A percentile compares a stretch with the other conserved stretches of the same genome.
These are phyloP conservation scores for Fraxinus xanthoxyloides DNA, from an alignment of 305 asterid species.

Conservation along the genomic window DNA sequence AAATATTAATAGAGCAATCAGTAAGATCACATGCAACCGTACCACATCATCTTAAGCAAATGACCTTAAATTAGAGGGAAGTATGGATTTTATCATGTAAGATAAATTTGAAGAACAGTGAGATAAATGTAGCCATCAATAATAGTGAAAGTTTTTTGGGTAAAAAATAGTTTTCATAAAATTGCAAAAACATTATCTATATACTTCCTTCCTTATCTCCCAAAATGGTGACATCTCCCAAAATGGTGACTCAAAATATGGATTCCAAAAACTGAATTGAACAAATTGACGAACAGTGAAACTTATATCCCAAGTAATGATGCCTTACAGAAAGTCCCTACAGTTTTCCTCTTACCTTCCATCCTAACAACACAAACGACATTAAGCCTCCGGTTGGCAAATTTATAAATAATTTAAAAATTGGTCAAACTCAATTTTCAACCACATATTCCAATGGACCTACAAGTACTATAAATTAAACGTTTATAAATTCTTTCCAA, in stretches of 20 bases:
- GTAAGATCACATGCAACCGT: background rate
- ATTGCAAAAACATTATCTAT: constrained; percentile 12
- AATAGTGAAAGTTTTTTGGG: background rate
- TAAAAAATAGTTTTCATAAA: background rate
- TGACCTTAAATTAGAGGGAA: background rate
- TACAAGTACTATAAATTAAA: background rate
- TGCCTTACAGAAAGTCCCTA: constrained; percentile 5
- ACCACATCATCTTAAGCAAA: background rate
- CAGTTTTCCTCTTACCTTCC: background rate
- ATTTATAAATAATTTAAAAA: no score
- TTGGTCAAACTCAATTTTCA: background rate
- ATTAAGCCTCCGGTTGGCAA: background rate
- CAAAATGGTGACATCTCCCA: background rate
- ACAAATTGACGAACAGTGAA: background rate
- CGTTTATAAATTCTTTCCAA: background rate
- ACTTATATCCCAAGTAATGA: background rate
- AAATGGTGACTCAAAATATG: background rate
- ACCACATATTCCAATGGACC: background rate
- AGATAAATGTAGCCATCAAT: background rate
- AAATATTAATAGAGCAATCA: background rate
- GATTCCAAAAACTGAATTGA: background rate
- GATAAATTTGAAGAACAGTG: background rate
- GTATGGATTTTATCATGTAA: background rate
- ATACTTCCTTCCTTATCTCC: background rate
- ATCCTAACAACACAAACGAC: constrained; percentile 10